Evolutionary conservation across 495 filamentous ascomycete species (phyloP), one percentile per base, ranked within the genome.

Genomic region (Cudoniella acicularis): DNA sequence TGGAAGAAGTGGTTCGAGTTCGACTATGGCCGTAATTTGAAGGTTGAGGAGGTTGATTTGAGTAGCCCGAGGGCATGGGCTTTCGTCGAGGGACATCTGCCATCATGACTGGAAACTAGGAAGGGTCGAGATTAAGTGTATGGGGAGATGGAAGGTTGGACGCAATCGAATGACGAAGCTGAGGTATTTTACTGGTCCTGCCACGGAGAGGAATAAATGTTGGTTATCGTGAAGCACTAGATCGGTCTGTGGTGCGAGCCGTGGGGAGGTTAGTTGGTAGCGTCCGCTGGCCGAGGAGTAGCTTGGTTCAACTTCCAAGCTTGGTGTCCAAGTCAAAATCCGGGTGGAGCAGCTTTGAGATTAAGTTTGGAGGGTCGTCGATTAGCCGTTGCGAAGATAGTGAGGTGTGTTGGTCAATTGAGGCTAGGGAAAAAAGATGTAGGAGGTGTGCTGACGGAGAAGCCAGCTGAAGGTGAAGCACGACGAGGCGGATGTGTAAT

Each of bases 1-100:
- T 79, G 22, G 85, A 87, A 16, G 84, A 87, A 10, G 83, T 82
- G 13, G 83, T 85, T 57, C 83, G 76, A 54, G 76, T 78, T 49
- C 82, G 70, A 26, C 78, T 75, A 70, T 87, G 79, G 67, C 49
- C 41, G 48, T 64, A 68, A 40, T 69, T 71, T 49, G 65, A 64
- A 23, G 70, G 16, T 56, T 60, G 54, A 3, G 61, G 47, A n/a
- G 54, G n/a, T n/a, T n/a, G 48, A 42, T 49, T 25, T 10, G 59
- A 41, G 42, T 63, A 54, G 54, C 59, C 55, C 23, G 68, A n/a
- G 3, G 70, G 64, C 64, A 67, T 67, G n/a, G 64, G 60, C 54
- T 67, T 67, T 27, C 64, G 52, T 8, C 54, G 52, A 30, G 64
- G 59, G 36, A 67, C 20, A 42, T 66, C 62, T 24, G 62, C 59